Conservation (phyloP, 2,329 filamentous ascomycete species). For the Lomentospora prolificans region DNA sequence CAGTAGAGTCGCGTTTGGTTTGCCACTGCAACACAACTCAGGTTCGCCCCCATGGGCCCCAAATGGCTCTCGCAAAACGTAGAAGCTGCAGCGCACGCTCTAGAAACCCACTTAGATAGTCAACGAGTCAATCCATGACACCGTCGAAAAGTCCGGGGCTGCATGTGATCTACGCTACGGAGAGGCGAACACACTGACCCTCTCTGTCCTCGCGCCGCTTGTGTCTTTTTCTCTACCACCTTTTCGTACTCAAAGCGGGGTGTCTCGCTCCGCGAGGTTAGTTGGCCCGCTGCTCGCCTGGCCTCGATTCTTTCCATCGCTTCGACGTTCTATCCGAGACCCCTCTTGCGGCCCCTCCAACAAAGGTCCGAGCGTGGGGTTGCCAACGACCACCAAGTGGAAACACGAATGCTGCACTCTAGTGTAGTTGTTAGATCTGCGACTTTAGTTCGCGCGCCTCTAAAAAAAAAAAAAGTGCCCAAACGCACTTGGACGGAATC, state of each 20-base stretch:
- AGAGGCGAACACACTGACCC: not conserved
- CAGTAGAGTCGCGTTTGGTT: too few species aligned
- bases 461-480: not conserved
- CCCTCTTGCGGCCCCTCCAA: not conserved
- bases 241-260: not conserved
- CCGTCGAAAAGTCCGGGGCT: not conserved
- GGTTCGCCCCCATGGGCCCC: too few species aligned
- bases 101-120: not conserved
- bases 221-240: not conserved
- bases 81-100: not conserved
- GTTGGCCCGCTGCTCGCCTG: not conserved
- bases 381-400: not conserved
- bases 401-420: not conserved
- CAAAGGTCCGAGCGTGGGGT: not conserved
- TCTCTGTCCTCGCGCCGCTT: not conserved
- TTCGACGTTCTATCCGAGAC: not conserved
- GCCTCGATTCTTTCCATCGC: not conserved
- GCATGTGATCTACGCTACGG: not conserved
- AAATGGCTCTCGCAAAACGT: too few species aligned
- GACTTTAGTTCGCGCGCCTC: not conserved
- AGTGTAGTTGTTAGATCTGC: not conserved
- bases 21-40: too few species aligned
- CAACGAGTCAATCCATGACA: not conserved
- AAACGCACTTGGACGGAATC: not conserved
- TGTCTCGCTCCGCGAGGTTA: not conserved